Percentiles rank a stretch among this genome's conserved stretches.
Evolutionary conservation across 2,329 filamentous ascomycete species (phyloP).

Genomic region (Scortechinia acanthostroma): DNA sequence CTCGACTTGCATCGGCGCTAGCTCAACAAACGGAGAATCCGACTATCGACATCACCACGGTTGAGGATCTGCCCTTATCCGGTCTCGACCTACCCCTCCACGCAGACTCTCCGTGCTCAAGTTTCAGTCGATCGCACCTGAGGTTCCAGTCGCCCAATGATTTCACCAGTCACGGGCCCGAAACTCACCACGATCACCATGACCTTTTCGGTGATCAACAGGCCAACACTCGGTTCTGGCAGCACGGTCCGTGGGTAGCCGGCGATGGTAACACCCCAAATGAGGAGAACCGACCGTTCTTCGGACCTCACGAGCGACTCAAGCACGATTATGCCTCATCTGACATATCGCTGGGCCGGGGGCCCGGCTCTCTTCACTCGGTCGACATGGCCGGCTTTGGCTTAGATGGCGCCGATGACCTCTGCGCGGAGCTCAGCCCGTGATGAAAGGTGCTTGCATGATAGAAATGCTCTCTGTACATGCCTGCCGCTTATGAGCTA

Average conservation of each 20-base stretch:
- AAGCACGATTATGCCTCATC: conserved; percentile 32
- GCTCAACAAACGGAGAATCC: conserved; percentile 26
- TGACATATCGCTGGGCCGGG: conserved; percentile 28
- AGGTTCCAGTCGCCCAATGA: conserved; percentile 29
- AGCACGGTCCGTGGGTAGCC: conserved; percentile 28
- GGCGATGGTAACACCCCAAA: conserved; percentile 29
- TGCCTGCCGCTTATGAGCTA: conserved; percentile 13
- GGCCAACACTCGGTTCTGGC: conserved; percentile 31
- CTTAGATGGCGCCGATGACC: conserved; percentile 24
- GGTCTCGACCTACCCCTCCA: conserved; percentile 25
- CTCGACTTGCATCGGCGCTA: conserved; percentile 23
- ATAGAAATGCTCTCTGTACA: background rate
- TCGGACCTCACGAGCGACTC: conserved; percentile 26
- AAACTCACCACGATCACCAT: conserved; percentile 22
- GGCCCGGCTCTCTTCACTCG: conserved; percentile 29
- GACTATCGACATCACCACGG: conserved; percentile 28
- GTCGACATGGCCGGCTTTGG: conserved; percentile 33
- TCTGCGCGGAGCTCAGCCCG: conserved; percentile 23
- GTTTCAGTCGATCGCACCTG: conserved; percentile 28
- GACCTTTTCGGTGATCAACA: conserved; percentile 32
- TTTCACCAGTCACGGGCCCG: conserved; percentile 20
- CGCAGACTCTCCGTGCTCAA: conserved; percentile 29
- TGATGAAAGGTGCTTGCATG: conserved; percentile 7
- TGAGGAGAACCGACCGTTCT: conserved; percentile 27
- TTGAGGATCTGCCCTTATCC: conserved; percentile 23